Conservation (phyloP, 768 basidiomycete species). For the Phylloporus sp. region DNA sequence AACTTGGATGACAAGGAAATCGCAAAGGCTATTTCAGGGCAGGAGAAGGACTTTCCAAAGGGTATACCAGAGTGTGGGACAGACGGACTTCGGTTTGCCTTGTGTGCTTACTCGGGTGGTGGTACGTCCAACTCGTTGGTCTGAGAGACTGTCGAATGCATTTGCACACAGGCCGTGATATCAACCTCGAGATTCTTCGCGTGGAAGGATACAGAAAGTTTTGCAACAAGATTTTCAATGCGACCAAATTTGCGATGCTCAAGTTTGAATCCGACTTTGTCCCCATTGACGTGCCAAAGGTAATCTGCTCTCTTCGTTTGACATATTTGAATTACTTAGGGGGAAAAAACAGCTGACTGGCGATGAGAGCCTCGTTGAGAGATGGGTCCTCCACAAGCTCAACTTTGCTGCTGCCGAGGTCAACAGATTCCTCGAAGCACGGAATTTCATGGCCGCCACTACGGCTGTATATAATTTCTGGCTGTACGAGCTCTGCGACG, state of each 20-base stretch:
- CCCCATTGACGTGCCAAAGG: slow-evolving; percentile 66
- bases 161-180: slow-evolving; percentile 72
- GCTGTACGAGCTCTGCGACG: slow-evolving; percentile 98
- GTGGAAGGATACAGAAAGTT: slow-evolving; percentile 99
- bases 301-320: slow-evolving; percentile 28
- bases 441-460: slow-evolving; percentile 94
- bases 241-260: slow-evolving; percentile 98
- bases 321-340: slow-evolving; percentile 3
- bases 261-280: slow-evolving; percentile 84
- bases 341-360: slow-evolving; percentile 73
- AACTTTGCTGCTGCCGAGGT: slow-evolving; percentile 74
- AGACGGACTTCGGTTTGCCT: slow-evolving; percentile 90
- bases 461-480: slow-evolving; percentile 87
- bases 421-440: slow-evolving; percentile 66
- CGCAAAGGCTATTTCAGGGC: slow-evolving; percentile 82
- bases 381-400: slow-evolving; percentile 93
- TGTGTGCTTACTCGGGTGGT: slow-evolving; percentile 91
- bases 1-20: slow-evolving; percentile 95
- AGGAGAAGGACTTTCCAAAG: slow-evolving; percentile 99
- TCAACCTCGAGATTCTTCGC: slow-evolving; percentile 92
- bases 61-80: slow-evolving; percentile 99
- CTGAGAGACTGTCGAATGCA: not conserved
- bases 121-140: slow-evolving; percentile 39
- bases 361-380: slow-evolving; percentile 85
- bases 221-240: slow-evolving; percentile 99